These are phyloP conservation scores for Exophiala sp. DNA, from an alignment of 2,329 filamentous ascomycete genomes.

Conservation along the genomic window DNA sequence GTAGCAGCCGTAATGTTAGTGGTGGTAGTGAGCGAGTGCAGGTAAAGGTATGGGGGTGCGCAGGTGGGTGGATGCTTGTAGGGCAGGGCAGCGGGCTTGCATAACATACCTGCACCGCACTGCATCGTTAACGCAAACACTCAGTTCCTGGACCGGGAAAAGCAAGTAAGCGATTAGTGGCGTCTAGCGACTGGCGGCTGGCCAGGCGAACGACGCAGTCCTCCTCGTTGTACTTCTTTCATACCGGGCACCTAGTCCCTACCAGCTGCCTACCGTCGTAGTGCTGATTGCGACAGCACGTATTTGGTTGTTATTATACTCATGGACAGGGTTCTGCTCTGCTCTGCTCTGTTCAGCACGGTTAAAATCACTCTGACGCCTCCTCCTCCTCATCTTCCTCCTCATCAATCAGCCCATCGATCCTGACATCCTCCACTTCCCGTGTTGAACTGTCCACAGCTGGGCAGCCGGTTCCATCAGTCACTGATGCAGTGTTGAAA, in stretches of 20 bases:
- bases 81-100: background rate
- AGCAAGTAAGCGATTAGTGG: no score
- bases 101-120: no score
- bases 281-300: background rate
- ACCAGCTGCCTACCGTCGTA: background rate
- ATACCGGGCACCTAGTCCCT: no score
- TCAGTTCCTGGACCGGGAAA: background rate
- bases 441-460: background rate
- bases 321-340: background rate
- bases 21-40: background rate
- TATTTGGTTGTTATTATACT: background rate
- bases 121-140: no score
- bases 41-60: background rate
- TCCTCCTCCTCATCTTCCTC: background rate
- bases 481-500: background rate
- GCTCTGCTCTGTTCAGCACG: background rate
- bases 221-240: no score
- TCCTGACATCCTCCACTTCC: background rate
- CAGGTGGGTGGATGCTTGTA: background rate
- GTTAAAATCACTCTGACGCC: background rate
- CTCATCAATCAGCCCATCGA: background rate
- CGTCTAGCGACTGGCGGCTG: no score
- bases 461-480: background rate
- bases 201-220: no score
- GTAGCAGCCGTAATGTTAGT: background rate